phyloP scores from a whole-genome alignment of 179 eudicot genomes.

The Beta lomatogona region DNA sequence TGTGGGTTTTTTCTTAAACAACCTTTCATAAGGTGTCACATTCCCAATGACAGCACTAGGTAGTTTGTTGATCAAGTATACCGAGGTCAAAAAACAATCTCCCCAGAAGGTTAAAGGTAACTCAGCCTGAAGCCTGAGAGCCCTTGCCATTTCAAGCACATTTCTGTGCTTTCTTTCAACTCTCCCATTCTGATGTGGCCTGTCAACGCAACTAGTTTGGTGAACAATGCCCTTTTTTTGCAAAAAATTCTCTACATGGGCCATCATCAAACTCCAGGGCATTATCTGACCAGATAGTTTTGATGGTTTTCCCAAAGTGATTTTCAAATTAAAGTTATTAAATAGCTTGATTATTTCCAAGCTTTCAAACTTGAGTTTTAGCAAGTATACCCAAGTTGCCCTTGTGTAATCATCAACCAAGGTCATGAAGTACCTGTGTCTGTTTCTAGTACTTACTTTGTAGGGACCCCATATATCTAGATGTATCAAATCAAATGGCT shows the following conservation, averaged over 20 bases:
- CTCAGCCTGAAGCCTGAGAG: neutral
- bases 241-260: neutral
- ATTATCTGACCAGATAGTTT: neutral
- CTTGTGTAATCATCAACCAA: too few species aligned
- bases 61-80: too few species aligned
- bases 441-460: too few species aligned
- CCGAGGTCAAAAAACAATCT: neutral
- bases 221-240: neutral
- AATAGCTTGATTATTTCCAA: neutral
- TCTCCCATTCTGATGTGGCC: neutral
- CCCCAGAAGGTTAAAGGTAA: too few species aligned
- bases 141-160: too few species aligned
- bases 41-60: neutral
- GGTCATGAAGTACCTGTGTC: too few species aligned
- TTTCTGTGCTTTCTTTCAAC: neutral
- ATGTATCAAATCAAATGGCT: too few species aligned
- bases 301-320: neutral
- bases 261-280: neutral
- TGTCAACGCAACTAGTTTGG: neutral
- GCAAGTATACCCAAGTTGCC: neutral
- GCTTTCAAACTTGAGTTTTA: neutral
- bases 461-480: too few species aligned
- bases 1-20: neutral
- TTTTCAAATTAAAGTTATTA: neutral
- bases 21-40: neutral